A percentile compares a stretch with the other conserved stretches of the same genome.
phyloP scores from a whole-genome alignment of 495 filamentous ascomycete genomes.

The Sabuloglossum arenarium region DNA sequence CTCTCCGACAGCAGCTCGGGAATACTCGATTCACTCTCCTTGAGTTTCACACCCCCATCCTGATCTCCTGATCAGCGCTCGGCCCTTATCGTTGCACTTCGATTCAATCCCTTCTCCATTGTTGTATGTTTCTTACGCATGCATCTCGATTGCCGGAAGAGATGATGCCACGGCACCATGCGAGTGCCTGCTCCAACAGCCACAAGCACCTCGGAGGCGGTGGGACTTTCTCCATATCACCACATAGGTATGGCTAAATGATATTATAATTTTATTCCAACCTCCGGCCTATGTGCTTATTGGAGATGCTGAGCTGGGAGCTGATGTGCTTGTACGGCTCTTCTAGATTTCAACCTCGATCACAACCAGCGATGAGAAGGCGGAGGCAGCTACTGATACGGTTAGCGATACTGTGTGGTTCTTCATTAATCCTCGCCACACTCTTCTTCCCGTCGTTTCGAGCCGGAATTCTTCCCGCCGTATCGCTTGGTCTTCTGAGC shows the following conservation, averaged over 20 bases:
- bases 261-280: background rate
- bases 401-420: constrained; percentile 27
- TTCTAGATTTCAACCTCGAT: constrained; percentile 67
- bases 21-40: too few species aligned
- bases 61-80: background rate
- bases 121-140: constrained; percentile 18
- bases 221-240: constrained; percentile 65
- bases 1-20: too few species aligned
- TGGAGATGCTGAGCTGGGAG: background rate
- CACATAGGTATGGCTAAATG: constrained; percentile 47
- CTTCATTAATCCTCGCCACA: constrained; percentile 19
- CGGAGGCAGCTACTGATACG: constrained; percentile 54
- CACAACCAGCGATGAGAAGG: constrained; percentile 51
- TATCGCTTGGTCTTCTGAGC: constrained; percentile 52
- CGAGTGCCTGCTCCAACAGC: constrained; percentile 50
- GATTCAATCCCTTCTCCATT: background rate
- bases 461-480: constrained; percentile 35
- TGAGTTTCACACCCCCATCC: too few species aligned
- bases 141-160: constrained; percentile 17
- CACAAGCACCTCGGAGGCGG: constrained; percentile 39
- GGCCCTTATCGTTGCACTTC: background rate
- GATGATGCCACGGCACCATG: constrained; percentile 36
- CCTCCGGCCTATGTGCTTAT: background rate
- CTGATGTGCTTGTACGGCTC: background rate
- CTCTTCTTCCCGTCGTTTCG: constrained; percentile 47